Evolutionary conservation across 805 yeast genomes (phyloP).

Genomic region (Starmerella etchellsii): DNA sequence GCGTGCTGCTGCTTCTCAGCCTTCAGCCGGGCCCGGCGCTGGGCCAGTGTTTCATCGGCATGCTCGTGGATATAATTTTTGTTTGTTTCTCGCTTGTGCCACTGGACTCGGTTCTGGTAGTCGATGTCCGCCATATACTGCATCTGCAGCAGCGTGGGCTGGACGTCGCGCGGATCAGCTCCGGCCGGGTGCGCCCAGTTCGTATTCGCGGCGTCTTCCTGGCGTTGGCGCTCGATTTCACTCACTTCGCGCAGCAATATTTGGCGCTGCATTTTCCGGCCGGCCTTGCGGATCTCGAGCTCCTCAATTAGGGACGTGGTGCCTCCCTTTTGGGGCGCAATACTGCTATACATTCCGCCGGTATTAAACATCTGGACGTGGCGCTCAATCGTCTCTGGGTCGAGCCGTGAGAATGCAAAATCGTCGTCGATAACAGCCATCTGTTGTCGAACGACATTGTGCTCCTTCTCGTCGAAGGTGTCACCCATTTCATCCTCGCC

Average conservation of each 20-base stretch:
- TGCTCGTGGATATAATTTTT: constrained; percentile 15
- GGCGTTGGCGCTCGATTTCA: constrained; percentile 15
- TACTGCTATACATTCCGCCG: constrained; percentile 20
- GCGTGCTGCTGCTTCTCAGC: constrained; percentile 6
- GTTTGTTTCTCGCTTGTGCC: constrained; percentile 18
- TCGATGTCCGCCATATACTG: constrained; percentile 24
- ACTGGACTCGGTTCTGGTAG: constrained; percentile 21
- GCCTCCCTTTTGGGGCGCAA: constrained; percentile 14
- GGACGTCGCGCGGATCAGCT: constrained; percentile 8
- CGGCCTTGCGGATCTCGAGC: constrained; percentile 28
- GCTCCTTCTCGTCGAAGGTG: constrained; percentile 10
- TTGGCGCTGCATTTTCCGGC: constrained; percentile 21
- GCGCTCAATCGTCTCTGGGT: constrained; percentile 20
- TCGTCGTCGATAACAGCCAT: constrained; percentile 16
- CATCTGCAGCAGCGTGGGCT: constrained; percentile 25
- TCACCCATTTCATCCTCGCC: constrained; percentile 15
- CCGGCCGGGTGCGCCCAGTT: constrained; percentile 23
- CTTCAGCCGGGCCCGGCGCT: constrained; percentile 24
- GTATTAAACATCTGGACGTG: constrained; percentile 21
- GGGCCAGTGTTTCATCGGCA: constrained; percentile 24
- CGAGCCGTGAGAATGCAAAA: constrained; percentile 24
- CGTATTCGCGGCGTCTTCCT: constrained; percentile 4
- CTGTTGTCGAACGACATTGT: constrained; percentile 5
- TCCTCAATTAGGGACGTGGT: constrained; percentile 29
- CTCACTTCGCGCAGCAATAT: constrained; percentile 21